phyloP scores from a whole-genome alignment of 345 rosid genomes.

The Geranium brycei region DNA sequence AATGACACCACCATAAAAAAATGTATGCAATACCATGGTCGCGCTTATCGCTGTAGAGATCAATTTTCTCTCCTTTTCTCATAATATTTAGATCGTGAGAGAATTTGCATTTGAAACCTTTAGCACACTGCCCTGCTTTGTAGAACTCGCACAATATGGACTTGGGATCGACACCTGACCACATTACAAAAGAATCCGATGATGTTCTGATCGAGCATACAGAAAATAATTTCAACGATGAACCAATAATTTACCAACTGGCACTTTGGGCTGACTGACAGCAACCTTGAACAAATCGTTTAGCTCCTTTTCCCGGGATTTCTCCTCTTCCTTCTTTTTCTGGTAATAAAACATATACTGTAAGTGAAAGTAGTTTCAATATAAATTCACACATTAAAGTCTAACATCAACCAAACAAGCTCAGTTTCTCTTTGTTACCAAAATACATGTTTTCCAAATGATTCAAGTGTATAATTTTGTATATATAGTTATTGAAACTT shows the following conservation, averaged over 20 bases:
- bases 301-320: slow-evolving; percentile 51
- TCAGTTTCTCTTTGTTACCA: background rate
- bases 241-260: slow-evolving; percentile 25
- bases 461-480: too few relatives aligned
- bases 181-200: background rate
- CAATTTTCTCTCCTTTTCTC: slow-evolving; percentile 65
- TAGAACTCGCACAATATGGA: slow-evolving; percentile 52
- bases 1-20: background rate
- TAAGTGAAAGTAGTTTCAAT: background rate
- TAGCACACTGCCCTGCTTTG: slow-evolving; percentile 51
- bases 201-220: background rate
- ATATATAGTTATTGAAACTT: too few relatives aligned
- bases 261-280: slow-evolving; percentile 66
- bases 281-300: slow-evolving; percentile 57
- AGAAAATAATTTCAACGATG: background rate
- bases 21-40: slow-evolving; percentile 25
- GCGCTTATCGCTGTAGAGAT: slow-evolving; percentile 47
- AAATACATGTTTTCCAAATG: too few relatives aligned
- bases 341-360: slow-evolving; percentile 5
- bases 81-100: slow-evolving; percentile 60
- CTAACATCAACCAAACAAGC: background rate
- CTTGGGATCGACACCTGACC: slow-evolving; percentile 67
- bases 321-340: slow-evolving; percentile 55
- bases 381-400: background rate
- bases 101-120: slow-evolving; percentile 67